These are phyloP conservation scores for Hylodesmum podocarpum DNA, from an alignment of 306 rosid genomes.

Conservation along the genomic window DNA sequence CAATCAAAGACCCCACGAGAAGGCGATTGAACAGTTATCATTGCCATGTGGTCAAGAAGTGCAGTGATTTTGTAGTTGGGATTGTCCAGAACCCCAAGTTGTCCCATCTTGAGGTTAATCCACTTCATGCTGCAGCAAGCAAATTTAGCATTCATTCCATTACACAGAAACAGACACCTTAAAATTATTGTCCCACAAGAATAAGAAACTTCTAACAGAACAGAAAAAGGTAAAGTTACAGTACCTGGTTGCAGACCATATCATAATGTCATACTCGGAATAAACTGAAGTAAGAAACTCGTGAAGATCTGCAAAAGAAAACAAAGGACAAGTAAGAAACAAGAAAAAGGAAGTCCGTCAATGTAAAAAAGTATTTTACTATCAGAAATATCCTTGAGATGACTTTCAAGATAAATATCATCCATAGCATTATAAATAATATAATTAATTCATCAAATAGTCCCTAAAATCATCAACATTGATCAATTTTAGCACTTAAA, in stretches of 20 bases:
- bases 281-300: slow-evolving; percentile 91
- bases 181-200: neutral
- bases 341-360: neutral
- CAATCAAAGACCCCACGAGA: slow-evolving; percentile 90
- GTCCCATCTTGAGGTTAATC: slow-evolving; percentile 92
- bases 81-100: slow-evolving; percentile 88
- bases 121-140: slow-evolving; percentile 73
- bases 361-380: no score
- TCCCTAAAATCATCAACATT: neutral
- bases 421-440: no score
- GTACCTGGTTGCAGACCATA: slow-evolving; percentile 99
- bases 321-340: slow-evolving; percentile 5
- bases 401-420: no score
- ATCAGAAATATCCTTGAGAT: neutral
- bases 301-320: slow-evolving; percentile 70
- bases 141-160: slow-evolving; percentile 4
- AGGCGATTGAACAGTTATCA: slow-evolving; percentile 88
- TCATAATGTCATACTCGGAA: slow-evolving; percentile 87
- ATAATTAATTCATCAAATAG: neutral
- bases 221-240: slow-evolving; percentile 7
- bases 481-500: neutral
- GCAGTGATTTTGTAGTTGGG: slow-evolving; percentile 96
- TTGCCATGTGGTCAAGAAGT: slow-evolving; percentile 84
- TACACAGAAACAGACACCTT: neutral
- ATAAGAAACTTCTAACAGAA: neutral